These are phyloP conservation scores for Gossypium schwendimanii DNA, from an alignment of 441 rosid species.

Conservation along the genomic window DNA sequence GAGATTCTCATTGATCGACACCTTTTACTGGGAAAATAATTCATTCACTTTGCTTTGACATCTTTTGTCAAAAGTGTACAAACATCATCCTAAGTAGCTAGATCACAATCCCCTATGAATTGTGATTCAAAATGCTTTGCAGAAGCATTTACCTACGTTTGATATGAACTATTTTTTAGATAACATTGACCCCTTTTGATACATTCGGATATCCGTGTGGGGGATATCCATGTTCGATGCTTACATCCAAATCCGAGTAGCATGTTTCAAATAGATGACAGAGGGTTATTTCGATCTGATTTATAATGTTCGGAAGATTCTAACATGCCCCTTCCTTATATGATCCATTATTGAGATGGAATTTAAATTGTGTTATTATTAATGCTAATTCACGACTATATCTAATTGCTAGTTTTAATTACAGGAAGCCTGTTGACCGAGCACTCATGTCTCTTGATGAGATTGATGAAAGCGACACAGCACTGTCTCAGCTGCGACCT, in stretches of 20 bases:
- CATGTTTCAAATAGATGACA: background rate
- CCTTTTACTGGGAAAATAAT: background rate
- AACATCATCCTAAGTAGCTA: background rate
- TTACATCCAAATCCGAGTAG: background rate
- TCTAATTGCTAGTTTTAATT: conserved; percentile 9
- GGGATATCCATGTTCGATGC: background rate
- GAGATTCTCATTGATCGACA: background rate
- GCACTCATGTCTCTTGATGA: conserved; percentile 36
- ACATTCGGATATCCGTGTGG: background rate
- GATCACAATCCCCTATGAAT: background rate
- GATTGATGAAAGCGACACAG: conserved; percentile 55
- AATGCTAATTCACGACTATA: background rate
- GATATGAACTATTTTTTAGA: background rate
- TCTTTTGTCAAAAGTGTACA: background rate
- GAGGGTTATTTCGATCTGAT: background rate
- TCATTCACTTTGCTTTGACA: background rate
- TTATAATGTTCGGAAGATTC: background rate
- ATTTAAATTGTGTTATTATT: background rate
- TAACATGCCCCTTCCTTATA: background rate
- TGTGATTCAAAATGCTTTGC: background rate
- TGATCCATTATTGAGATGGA: background rate
- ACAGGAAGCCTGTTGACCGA: conserved; percentile 36
- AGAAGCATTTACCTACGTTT: conserved; percentile 2
- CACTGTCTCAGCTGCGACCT: conserved; percentile 42
- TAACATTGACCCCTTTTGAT: background rate